These are phyloP conservation scores for Sporothrix dimorphospora DNA, from an alignment of 2,329 filamentous ascomycete species.

Conservation along the genomic window DNA sequence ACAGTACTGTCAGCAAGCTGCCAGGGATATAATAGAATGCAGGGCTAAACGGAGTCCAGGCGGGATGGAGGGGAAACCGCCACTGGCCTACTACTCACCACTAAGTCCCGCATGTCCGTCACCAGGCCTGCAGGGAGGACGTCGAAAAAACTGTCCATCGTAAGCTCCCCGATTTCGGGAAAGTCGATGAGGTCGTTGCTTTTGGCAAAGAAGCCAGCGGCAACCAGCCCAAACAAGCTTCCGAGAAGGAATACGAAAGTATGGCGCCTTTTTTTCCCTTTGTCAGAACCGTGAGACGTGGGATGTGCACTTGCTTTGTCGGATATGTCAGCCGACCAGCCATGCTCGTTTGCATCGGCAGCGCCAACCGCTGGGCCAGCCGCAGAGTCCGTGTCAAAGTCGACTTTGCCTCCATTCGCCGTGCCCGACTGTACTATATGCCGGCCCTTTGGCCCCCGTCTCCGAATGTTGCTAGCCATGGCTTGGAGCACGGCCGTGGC, in stretches of 20 bases:
- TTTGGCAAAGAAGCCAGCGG: conserved; percentile 86
- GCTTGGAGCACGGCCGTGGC: background rate
- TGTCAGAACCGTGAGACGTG: background rate
- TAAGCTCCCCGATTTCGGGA: conserved; percentile 69
- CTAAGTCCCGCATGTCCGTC: conserved; percentile 81
- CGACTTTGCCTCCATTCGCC: background rate
- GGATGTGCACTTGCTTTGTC: conserved; percentile 15
- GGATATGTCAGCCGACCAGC: conserved; percentile 5
- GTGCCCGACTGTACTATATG: background rate
- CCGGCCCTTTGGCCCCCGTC: conserved; percentile 22
- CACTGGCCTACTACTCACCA: conserved; percentile 57
- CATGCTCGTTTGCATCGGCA: background rate
- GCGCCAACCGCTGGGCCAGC: background rate
- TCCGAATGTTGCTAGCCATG: conserved; percentile 26
- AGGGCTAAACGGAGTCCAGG: background rate
- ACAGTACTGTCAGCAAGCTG: conserved; percentile 25
- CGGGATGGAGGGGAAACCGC: background rate
- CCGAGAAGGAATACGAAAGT: conserved; percentile 86
- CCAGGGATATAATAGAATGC: background rate
- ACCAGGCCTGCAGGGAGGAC: conserved; percentile 84
- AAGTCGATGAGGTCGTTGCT: conserved; percentile 88
- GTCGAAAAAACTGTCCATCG: conserved; percentile 84
- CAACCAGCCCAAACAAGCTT: conserved; percentile 85
- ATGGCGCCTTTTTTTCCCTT: conserved; percentile 68
- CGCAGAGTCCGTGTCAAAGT: background rate